Evolutionary conservation across 2,329 filamentous ascomycete genomes (phyloP).

Genomic region (Ophiostoma sp.): DNA sequence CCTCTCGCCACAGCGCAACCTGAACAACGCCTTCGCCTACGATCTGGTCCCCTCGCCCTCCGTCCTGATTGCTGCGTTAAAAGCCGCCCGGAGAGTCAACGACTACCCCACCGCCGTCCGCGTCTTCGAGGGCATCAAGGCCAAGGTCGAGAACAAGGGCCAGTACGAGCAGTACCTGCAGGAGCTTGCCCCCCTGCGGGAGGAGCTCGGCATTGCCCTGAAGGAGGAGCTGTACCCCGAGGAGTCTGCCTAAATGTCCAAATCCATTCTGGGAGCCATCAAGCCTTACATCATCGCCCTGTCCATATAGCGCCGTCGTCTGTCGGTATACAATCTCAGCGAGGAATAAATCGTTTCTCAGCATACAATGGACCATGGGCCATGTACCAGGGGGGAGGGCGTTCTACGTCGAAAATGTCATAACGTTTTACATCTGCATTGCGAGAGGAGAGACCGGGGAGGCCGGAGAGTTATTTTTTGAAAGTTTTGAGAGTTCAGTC

Average conservation of each 20-base stretch:
- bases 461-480: background rate
- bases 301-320: background rate
- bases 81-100: constrained; percentile 91
- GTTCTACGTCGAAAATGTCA: background rate
- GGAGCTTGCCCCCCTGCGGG: constrained; percentile 85
- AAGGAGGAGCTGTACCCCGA: constrained; percentile 87
- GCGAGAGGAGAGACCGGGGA: constrained; percentile 4
- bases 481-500: background rate
- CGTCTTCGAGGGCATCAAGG: constrained; percentile 98
- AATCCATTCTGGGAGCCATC: background rate
- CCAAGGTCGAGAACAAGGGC: constrained; percentile 97
- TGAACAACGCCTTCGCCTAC: constrained; percentile 99
- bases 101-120: constrained; percentile 97
- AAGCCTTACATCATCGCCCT: background rate
- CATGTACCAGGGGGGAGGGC: background rate
- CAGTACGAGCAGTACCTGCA: constrained; percentile 96
- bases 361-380: background rate
- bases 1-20: constrained; percentile 59
- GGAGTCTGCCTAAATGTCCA: constrained; percentile 20
- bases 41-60: constrained; percentile 94
- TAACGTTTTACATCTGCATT: constrained; percentile 1
- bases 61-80: constrained; percentile 85
- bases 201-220: constrained; percentile 85
- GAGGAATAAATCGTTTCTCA: constrained; percentile 10
- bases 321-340: background rate